A percentile compares a stretch with the other conserved stretches of the same genome.
Conservation (phyloP, 805 yeast genomes). For the Zygotorulaspora florentina region DNA sequence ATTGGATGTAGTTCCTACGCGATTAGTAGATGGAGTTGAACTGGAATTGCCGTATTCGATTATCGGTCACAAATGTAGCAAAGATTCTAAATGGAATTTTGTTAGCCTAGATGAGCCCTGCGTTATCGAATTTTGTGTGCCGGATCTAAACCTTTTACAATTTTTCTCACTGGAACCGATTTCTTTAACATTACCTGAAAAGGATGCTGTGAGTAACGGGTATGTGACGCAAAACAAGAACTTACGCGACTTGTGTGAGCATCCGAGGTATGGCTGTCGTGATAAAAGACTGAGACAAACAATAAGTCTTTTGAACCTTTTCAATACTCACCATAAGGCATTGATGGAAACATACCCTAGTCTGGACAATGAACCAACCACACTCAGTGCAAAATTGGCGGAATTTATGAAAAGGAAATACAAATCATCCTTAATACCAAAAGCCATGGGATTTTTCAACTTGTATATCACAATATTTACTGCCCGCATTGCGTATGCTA, state of each 20-base stretch:
- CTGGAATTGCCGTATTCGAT: slow-evolving; percentile 16
- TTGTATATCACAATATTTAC: slow-evolving; percentile 9
- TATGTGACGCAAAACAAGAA: slow-evolving; percentile 20
- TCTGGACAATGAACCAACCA: slow-evolving; percentile 6
- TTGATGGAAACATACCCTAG: slow-evolving; percentile 17
- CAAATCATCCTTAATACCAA: neutral
- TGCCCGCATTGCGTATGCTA: slow-evolving; percentile 17
- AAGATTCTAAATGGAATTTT: slow-evolving; percentile 8
- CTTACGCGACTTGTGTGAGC: slow-evolving; percentile 10
- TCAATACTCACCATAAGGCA: slow-evolving; percentile 19
- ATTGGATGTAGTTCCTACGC: slow-evolving; percentile 14
- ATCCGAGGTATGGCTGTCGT: slow-evolving; percentile 15
- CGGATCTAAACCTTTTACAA: slow-evolving; percentile 65
- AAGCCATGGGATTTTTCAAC: neutral
- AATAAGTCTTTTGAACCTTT: slow-evolving; percentile 23
- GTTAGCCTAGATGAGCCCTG: slow-evolving; percentile 13
- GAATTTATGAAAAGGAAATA: neutral
- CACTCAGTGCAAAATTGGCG: slow-evolving; percentile 5
- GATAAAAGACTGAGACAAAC: slow-evolving; percentile 15
- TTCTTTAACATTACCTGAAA: slow-evolving; percentile 47
- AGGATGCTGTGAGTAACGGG: slow-evolving; percentile 17
- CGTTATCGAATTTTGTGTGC: slow-evolving; percentile 63
- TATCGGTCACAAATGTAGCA: slow-evolving; percentile 7
- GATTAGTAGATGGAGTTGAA: neutral
- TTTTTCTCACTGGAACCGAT: slow-evolving; percentile 76